Evolutionary conservation across 352 stramenopile species (phyloP), one percentile per base, ranked within the genome.

Genomic region (Globisporangium spiculum): DNA sequence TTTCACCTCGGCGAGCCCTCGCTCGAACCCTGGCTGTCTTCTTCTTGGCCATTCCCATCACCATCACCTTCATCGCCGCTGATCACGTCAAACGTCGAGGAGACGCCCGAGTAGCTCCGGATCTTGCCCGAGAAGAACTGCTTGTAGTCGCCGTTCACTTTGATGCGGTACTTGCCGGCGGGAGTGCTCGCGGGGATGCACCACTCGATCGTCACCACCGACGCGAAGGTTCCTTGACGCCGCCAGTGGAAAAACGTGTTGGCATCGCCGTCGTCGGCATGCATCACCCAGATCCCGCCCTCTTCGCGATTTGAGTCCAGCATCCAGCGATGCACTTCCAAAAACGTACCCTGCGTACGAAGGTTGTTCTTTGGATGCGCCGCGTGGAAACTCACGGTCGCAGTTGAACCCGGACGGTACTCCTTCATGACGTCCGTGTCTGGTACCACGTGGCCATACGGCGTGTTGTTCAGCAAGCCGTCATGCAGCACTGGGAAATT

Each of bases 361-460:
- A 96, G 66, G 36, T 91, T 87, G 75, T 96, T 96, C 68, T 94
- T 94, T 3, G 88, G 88, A 56, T 96, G 86, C 8, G 83, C 86
- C 20, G 79, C 86, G 53, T 93, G 79, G 71, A 96, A 96, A 27
- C 71, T 72, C 24, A 85, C 79, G 8, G 75, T 79, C 20, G 91
- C 84, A 0, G 81, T 91, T 16, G 79, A 77, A 4, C 78, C 84
- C 1, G 70, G 75, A 6, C 57, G 62, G 52, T 88, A 91, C 48
- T 81, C 67, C 4, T 72, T 74, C 30, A 79, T 67, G 3, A 76
- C 79, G 63, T 89, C 73, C 14, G 66, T 72, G 44, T 76, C 76
- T 18, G 67, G 63, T 44, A 92, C 75, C 9, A 93, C 75, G 14
- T 69, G 70, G 14, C 88, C 88, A 63, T 93, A 96, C 41, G 66